Evolutionary conservation across 2,329 filamentous ascomycete genomes (phyloP), one percentile per base, ranked within the genome.

Genomic region (Tolypocladium endophyticum): DNA sequence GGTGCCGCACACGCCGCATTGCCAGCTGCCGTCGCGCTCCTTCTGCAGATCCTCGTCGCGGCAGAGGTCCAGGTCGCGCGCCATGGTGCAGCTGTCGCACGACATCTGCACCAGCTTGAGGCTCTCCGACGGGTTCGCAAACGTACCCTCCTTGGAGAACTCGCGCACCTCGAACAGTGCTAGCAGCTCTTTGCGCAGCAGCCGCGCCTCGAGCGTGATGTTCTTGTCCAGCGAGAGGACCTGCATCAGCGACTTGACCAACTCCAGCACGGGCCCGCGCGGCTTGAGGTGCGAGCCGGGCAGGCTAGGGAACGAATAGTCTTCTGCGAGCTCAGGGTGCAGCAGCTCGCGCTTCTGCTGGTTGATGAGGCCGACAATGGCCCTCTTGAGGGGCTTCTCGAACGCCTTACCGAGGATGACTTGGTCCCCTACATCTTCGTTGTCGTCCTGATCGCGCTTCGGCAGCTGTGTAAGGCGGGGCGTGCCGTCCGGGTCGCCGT

Each of bases 211-310:
- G 55, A 96, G 84, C 0, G 87, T 88, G 67, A 96, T 94, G 66
- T 90, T 90, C 73, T 93, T 94, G 75, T 96, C 94, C 0, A 99
- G 83, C 39, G 86, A 89, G 6, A 99, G 80, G 12, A 99, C 88
- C 71, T 97, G 93, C 86, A 95, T 95, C 52, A 99, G 82, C 23
- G 84, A 85, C 74, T 97, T 99, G 66, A 96, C 91, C 4, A 99
- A 84, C 72, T 97, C 92, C 0, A 99, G 82, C 0, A 91, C 86
- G 0, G 93, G 89, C 67, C 94, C 93, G 61, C 67, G 61, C 55
- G 65, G 58, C 59, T 64, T 38, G 66, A 73, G 61, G 67, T 90
- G 86, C 1, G 86, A 87, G 57, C 91, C 87, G 0, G 90, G 92
- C 0, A 96, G 83, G 2, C 79, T 72, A 0, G 94, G 94, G 76